Percentiles rank a stretch among this genome's conserved stretches.
Conservation (phyloP, 768 basidiomycete genomes). For the Leccinum disarticulatum region DNA sequence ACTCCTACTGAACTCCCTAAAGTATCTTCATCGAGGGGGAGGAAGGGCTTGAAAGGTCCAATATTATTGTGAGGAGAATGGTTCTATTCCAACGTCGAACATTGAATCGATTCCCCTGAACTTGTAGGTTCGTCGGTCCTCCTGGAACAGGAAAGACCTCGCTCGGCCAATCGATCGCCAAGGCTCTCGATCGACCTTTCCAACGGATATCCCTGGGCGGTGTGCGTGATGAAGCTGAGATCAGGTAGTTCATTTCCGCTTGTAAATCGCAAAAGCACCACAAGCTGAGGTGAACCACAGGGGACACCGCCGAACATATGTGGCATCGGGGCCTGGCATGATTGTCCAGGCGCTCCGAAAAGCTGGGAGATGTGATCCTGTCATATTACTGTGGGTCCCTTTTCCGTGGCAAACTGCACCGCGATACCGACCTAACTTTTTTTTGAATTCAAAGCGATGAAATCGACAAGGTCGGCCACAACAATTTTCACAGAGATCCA, state of each 20-base stretch:
- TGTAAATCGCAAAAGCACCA: constrained; percentile 6
- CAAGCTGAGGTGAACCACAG: constrained; percentile 15
- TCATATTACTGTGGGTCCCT: constrained; percentile 61
- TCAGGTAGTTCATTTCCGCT: constrained; percentile 36
- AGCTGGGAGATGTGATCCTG: constrained; percentile 76
- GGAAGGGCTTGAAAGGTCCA: constrained; percentile 62
- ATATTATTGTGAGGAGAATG: constrained; percentile 55
- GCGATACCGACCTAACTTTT: background rate
- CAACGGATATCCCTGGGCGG: constrained; percentile 91
- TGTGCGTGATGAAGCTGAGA: constrained; percentile 89
- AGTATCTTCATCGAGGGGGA: constrained; percentile 8
- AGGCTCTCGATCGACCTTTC: constrained; percentile 80
- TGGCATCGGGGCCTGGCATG: constrained; percentile 82
- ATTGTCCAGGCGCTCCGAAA: constrained; percentile 87
- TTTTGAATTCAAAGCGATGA: constrained; percentile 55
- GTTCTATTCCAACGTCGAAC: background rate
- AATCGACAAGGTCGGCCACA: constrained; percentile 87
- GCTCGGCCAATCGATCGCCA: constrained; percentile 85
- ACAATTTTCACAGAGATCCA: constrained; percentile 90
- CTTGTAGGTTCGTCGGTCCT: constrained; percentile 78
- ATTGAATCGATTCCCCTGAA: background rate
- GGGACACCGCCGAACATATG: constrained; percentile 83
- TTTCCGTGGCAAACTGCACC: background rate
- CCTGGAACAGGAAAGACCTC: constrained; percentile 93
- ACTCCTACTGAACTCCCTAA: constrained; percentile 7